Conservation (phyloP, 1,284 basidiomycete genomes). For the Trametes hirsuta region DNA sequence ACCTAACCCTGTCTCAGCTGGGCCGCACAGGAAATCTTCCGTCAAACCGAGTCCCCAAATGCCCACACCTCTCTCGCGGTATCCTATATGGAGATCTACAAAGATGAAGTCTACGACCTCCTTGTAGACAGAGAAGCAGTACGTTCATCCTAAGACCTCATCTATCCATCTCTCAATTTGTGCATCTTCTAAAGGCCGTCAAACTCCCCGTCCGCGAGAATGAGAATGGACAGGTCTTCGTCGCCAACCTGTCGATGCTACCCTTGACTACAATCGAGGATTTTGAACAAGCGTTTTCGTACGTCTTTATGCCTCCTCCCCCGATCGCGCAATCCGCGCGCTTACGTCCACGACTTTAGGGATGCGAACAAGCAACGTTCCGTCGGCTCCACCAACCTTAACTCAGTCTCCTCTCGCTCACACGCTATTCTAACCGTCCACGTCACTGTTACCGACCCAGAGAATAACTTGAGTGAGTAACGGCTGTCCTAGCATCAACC, state of each 20-base stretch:
- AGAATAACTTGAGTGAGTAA: constrained; percentile 51
- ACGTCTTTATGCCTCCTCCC: constrained; percentile 29
- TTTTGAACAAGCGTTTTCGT: constrained; percentile 71
- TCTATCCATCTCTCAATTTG: neutral
- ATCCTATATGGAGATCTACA: constrained; percentile 87
- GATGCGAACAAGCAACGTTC: constrained; percentile 73
- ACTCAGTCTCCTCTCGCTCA: constrained; percentile 78
- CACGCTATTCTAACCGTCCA: constrained; percentile 82
- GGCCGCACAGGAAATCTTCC: constrained; percentile 33
- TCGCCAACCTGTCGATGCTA: constrained; percentile 67
- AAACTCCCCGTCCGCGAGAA: constrained; percentile 84
- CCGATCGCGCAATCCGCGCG: neutral
- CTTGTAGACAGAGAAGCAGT: constrained; percentile 72
- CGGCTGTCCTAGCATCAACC: neutral
- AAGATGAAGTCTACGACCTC: constrained; percentile 84
- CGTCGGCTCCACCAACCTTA: constrained; percentile 83
- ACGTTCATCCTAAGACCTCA: constrained; percentile 26
- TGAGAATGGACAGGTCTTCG: constrained; percentile 73
- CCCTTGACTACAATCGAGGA: constrained; percentile 57
- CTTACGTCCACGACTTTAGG: constrained; percentile 35
- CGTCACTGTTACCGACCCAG: constrained; percentile 53
- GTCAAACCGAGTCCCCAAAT: constrained; percentile 14
- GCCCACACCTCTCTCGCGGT: constrained; percentile 52
- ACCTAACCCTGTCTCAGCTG: neutral
- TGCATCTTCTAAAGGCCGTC: constrained; percentile 50